A percentile compares a stretch with the other conserved stretches of the same genome.
These are phyloP conservation scores for Hebeloma cylindrosporum DNA, from an alignment of 768 basidiomycete genomes.

Conservation along the genomic window DNA sequence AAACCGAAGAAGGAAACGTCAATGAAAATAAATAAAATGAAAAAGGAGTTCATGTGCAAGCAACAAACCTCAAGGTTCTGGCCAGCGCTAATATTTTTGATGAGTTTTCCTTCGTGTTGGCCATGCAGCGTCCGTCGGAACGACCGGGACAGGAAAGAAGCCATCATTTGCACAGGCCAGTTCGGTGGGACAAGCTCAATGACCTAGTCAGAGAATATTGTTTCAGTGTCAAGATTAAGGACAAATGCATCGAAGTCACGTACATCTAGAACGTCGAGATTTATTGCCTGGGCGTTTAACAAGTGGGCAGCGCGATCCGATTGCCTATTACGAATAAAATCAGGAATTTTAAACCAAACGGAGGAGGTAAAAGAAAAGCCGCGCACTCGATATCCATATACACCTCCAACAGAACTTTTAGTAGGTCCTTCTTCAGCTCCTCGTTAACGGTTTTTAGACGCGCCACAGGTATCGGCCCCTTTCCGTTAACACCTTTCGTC, in stretches of 20 bases:
- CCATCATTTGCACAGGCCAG: slow-evolving; percentile 74
- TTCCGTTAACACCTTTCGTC: slow-evolving; percentile 26
- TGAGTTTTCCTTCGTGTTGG: slow-evolving; percentile 66
- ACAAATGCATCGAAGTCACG: slow-evolving; percentile 25
- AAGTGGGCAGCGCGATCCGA: slow-evolving; percentile 63
- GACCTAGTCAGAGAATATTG: slow-evolving; percentile 41
- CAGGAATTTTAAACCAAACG: background rate
- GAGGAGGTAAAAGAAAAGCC: slow-evolving; percentile 5
- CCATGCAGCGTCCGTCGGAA: slow-evolving; percentile 74
- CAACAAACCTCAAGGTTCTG: slow-evolving; percentile 69
- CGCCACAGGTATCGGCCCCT: slow-evolving; percentile 19
- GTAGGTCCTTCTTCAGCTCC: slow-evolving; percentile 52
- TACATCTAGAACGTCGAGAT: slow-evolving; percentile 78
- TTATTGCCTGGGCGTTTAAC: slow-evolving; percentile 77
- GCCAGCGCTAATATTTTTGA: slow-evolving; percentile 75
- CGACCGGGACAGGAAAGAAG: slow-evolving; percentile 78
- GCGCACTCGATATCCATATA: slow-evolving; percentile 80
- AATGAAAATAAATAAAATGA: background rate
- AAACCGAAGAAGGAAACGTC: background rate
- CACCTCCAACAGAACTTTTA: slow-evolving; percentile 74
- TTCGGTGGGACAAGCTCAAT: slow-evolving; percentile 65
- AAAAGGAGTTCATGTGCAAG: background rate
- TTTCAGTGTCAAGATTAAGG: background rate
- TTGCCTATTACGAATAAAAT: slow-evolving; percentile 37
- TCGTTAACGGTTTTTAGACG: slow-evolving; percentile 44